Conservation (phyloP, 176 grass and related monocot species). For the Musa acuminata region DNA sequence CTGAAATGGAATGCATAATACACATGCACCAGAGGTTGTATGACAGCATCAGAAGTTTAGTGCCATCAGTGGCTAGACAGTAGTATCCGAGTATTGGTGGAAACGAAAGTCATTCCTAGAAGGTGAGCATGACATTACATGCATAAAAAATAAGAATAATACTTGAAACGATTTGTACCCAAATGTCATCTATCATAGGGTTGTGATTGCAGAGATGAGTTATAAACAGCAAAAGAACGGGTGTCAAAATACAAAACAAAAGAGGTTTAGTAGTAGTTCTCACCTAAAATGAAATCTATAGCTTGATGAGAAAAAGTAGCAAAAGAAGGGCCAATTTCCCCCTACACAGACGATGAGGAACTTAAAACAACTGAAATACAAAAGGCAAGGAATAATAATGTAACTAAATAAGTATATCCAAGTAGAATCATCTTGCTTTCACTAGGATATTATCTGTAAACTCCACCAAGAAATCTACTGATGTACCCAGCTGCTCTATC, state of each 20-base stretch:
- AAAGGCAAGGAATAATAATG: not conserved
- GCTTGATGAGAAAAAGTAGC: conserved; percentile 85
- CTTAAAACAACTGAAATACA: conserved; percentile 7
- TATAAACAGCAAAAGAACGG: not conserved
- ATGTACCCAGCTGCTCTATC: conserved; percentile 61
- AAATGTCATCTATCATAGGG: too few species aligned
- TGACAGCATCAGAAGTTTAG: too few species aligned
- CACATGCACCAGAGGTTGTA: too few species aligned
- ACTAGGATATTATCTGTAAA: conserved; percentile 47
- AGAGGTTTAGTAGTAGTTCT: not conserved
- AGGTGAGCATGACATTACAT: too few species aligned
- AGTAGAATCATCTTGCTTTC: conserved; percentile 38
- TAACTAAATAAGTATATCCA: conserved; percentile 7
- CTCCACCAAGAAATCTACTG: conserved; percentile 71
- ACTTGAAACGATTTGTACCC: too few species aligned
- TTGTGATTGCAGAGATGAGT: not conserved
- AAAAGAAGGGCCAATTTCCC: conserved; percentile 41
- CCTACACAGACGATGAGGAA: conserved; percentile 25
- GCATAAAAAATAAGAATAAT: too few species aligned
- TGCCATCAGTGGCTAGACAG: too few species aligned
- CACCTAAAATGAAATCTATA: conserved; percentile 79
- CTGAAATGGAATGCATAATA: too few species aligned
- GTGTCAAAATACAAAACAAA: not conserved
- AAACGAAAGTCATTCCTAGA: too few species aligned
- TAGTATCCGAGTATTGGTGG: too few species aligned